Conservation (phyloP, 306 rosid species). For the Cicer chorassanicum region DNA sequence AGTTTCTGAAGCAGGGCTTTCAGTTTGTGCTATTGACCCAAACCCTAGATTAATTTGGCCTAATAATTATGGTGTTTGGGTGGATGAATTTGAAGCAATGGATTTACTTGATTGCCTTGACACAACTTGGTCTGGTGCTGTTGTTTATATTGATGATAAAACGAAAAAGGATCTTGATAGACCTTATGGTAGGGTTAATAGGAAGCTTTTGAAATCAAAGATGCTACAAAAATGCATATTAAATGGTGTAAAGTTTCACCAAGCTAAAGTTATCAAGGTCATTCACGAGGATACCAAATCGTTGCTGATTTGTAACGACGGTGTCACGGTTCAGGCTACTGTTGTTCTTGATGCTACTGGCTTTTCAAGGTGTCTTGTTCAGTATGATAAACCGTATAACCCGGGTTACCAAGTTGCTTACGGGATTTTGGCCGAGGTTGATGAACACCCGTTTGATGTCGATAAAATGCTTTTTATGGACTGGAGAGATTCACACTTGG, state of each 20-base stretch:
- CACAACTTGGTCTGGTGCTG: constrained; percentile 96
- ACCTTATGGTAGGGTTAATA: constrained; percentile 96
- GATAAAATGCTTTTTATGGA: constrained; percentile 99
- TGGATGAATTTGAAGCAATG: constrained; percentile 97
- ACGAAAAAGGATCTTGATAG: constrained; percentile 71
- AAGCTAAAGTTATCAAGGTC: constrained; percentile 84
- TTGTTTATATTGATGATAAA: constrained; percentile 69
- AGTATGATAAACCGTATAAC: constrained; percentile 89
- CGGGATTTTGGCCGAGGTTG: constrained; percentile 96
- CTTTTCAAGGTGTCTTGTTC: constrained; percentile 89
- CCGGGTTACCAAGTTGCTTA: constrained; percentile 99
- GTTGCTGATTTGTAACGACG: constrained; percentile 79
- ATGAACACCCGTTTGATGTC: constrained; percentile 84
- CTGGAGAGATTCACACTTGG: constrained; percentile 93
- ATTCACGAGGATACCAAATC: constrained; percentile 87
- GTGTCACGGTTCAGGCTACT: constrained; percentile 85
- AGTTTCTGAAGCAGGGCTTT: constrained; percentile 94
- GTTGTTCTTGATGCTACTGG: constrained; percentile 99
- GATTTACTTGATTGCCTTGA: constrained; percentile 96
- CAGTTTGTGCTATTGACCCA: constrained; percentile 88
- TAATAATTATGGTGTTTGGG: constrained; percentile 99
- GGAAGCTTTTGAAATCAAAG: constrained; percentile 89
- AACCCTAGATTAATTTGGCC: constrained; percentile 95
- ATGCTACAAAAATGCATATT: constrained; percentile 86
- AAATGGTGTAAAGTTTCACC: constrained; percentile 91